Conservation (phyloP, 805 yeast genomes). For the Alloascoidea africana region DNA sequence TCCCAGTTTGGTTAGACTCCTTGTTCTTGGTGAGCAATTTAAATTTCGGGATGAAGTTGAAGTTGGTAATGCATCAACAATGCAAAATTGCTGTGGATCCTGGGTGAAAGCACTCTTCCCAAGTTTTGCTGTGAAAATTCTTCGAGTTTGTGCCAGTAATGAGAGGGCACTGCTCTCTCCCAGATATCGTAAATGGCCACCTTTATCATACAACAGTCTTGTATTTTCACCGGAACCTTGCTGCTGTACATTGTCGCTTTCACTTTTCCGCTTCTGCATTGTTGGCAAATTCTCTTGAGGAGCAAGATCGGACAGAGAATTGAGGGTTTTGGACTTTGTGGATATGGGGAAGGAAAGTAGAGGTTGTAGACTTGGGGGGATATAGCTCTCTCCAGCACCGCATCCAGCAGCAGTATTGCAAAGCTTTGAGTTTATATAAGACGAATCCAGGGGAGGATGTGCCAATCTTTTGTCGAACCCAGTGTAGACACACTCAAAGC, state of each 20-base stretch:
- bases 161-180: conserved; percentile 26
- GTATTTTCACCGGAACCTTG: too few relatives aligned
- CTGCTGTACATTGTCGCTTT: too few relatives aligned
- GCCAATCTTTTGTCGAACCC: neutral
- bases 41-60: conserved; percentile 4
- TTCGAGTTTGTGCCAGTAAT: conserved; percentile 21
- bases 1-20: too few relatives aligned
- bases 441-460: too few relatives aligned
- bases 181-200: conserved; percentile 20
- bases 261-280: too few relatives aligned
- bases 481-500: conserved; percentile 16
- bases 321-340: too few relatives aligned
- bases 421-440: too few relatives aligned
- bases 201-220: conserved; percentile 19
- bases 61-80: conserved; percentile 16
- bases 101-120: conserved; percentile 18
- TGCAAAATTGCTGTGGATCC: conserved; percentile 19
- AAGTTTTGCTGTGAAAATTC: conserved; percentile 15
- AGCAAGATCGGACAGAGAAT: too few relatives aligned
- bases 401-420: too few relatives aligned
- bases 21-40: too few relatives aligned
- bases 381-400: too few relatives aligned
- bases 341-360: neutral
- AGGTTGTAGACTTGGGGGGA: neutral
- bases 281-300: too few relatives aligned